These are phyloP conservation scores for Diaporthe sp. DNA, from an alignment of 2,329 filamentous ascomycete species.

Conservation along the genomic window DNA sequence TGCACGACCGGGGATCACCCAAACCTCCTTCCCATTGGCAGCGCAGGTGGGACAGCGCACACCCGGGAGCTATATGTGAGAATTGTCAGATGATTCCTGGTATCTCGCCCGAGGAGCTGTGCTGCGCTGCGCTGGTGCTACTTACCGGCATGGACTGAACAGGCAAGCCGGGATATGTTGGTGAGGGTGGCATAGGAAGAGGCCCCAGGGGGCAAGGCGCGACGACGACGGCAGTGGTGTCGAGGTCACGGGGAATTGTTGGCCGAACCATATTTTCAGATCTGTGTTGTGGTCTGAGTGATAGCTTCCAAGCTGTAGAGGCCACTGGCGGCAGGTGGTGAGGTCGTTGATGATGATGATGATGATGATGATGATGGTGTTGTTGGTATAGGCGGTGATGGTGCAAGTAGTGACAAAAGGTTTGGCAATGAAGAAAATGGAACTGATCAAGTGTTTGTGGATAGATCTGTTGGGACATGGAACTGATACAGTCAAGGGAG, in stretches of 20 bases:
- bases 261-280: conserved; percentile 40
- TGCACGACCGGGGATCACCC: conserved; percentile 67
- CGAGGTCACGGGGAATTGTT: conserved; percentile 39
- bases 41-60: conserved; percentile 67
- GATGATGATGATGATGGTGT: neutral
- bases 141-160: conserved; percentile 44
- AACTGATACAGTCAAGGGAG: conserved; percentile 11
- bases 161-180: conserved; percentile 37
- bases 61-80: conserved; percentile 57
- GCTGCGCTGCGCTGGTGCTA: neutral
- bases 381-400: neutral
- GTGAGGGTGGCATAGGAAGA: conserved; percentile 32
- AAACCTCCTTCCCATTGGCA: conserved; percentile 64
- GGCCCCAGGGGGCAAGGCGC: conserved; percentile 7
- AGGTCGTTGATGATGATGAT: neutral
- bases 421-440: neutral
- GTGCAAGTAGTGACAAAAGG: neutral
- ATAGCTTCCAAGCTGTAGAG: neutral
- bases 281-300: conserved; percentile 3
- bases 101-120: neutral
- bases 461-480: conserved; percentile 32
- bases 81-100: conserved; percentile 9
- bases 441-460: conserved; percentile 1
- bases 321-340: neutral
- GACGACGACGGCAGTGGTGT: conserved; percentile 26